Base-by-base conservation (phyloP, 1,284 basidiomycete genomes). In the Pseudozyma pruni region DNA sequence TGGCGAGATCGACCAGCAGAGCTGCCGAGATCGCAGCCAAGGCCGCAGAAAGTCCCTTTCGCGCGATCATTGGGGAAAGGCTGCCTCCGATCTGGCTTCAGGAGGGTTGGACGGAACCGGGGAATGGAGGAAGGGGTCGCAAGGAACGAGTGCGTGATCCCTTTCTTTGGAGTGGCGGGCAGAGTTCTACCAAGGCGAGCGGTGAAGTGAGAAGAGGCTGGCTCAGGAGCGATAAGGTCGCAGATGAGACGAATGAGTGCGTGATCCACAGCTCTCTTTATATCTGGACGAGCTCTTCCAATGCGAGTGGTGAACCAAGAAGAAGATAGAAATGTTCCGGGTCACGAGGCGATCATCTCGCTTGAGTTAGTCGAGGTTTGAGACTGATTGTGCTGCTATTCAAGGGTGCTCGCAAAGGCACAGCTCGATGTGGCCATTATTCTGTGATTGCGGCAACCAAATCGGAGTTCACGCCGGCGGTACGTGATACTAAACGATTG, bases 261-360 rank as follows among this genome's bases (percentile, higher is more conserved):
- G n/a, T n/a, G n/a, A n/a, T n/a, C n/a, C n/a, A n/a, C n/a, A n/a
- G n/a, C n/a, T n/a, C n/a, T n/a, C n/a, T n/a, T n/a, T n/a, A n/a
- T n/a, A n/a, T n/a, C n/a, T n/a, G n/a, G n/a, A n/a, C n/a, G n/a
- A n/a, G n/a, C n/a, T n/a, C n/a, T n/a, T n/a, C n/a, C n/a, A n/a
- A n/a, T n/a, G n/a, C n/a, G n/a, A n/a, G n/a, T n/a, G n/a, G n/a
- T n/a, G n/a, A n/a, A n/a, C n/a, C n/a, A n/a, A n/a, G n/a, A n/a
- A n/a, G n/a, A n/a, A n/a, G n/a, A n/a, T n/a, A n/a, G n/a, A n/a
- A n/a, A n/a, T n/a, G n/a, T n/a, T n/a, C 27, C 7, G 23, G 43
- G 34, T 50, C 44, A 52, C 56, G 50, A 59, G 56, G 32, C 32
- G 49, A 47, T 52, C 49, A 20, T 22, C 42, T 52, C 39, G 56